Evolutionary conservation across 2,329 filamentous ascomycete genomes (phyloP), one percentile per base, ranked within the genome.

Genomic region (Xylariaceae sp.): DNA sequence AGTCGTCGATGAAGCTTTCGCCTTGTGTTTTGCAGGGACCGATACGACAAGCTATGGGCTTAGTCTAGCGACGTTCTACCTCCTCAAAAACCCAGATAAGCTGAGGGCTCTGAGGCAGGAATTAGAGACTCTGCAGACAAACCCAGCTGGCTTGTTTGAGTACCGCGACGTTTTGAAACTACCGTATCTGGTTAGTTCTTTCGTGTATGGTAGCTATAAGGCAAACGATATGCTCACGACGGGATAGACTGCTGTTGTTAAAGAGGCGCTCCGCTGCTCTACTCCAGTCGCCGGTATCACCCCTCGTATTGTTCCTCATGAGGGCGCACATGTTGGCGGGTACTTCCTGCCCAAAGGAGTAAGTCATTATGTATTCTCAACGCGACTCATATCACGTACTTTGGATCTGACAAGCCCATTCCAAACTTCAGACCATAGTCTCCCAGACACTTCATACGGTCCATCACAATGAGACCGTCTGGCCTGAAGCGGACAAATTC

Each of bases 11-110:
- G 56, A 58, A 42, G 44, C 45, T 7, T 51, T 54, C 23, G 47
- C 56, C 14, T 58, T 58, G 26, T 58, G 56, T 41, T 58, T 58
- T 14, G 56, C 56, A 50, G 56, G 56, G 23, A 59, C 56, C 2
- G 45, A 59, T 40, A 59, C 56, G 19, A 59, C 56, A 20, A 50
- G 45, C 37, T 56, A 53, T 18, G 44, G 49, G 12, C 37, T 59
- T 4, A 59, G 53, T 21, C 50, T 56, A 44, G 56, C 49, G 14
- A 21, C 56, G 23, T 59, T 52, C 41, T 59, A 59, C 40, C 53
- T 59, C 42, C 40, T 59, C 40, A 45, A 44, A 3, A 52, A 56
- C 14, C 56, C 56, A 2, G 26, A 40, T 1, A 59, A 59, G 49
- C 56, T 59, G 6, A 29, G 47, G 20, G 56, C 47, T 14, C 32